Conservation (phyloP, 306 rosid species). For the Medicago truncatula region MtrunA17r5.0-ANR NC_053048.1:33575501-33576000, state of each 20-base stretch:
- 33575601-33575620: constrained; percentile 8
- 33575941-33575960: not conserved
- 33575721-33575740: not conserved
- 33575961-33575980: not conserved
- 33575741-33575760: not conserved
- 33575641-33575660: constrained; percentile 11
- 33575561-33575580: constrained; percentile 22
- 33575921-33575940: not conserved
- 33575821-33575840: constrained; percentile 9
- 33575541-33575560: constrained; percentile 27
- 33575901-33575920: not conserved
- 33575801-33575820: constrained; percentile 12
- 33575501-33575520: constrained; percentile 92
- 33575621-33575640: constrained; percentile 6
- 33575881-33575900: not conserved
- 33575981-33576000: not conserved
- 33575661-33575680: constrained; percentile 14
- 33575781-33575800: constrained; percentile 14
- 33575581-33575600: constrained; percentile 34
- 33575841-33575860: constrained; percentile 4
- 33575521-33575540: constrained; percentile 80
- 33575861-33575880: constrained; percentile 9
- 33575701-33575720: constrained; percentile 13
- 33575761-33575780: constrained; percentile 12
- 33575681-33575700: not conserved